Evolutionary conservation across 164 flowering plant species (phyloP).

Genomic region (Magnolia kwangsiensis): DNA sequence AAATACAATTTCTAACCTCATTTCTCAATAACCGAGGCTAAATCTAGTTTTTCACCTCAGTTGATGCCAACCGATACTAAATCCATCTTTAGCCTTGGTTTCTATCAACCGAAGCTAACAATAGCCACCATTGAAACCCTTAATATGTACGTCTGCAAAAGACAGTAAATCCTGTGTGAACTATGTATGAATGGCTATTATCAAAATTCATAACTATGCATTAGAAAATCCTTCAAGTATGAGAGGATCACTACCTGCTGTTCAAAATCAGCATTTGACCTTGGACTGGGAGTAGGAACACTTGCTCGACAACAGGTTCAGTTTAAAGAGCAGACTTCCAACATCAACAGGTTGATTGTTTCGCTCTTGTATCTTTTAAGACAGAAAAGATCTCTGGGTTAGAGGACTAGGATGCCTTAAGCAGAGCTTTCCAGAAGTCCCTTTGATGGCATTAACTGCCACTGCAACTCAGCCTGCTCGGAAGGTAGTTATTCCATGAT

Average conservation of each 20-base stretch:
- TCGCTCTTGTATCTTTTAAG: too few species aligned
- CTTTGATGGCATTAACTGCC: constrained; percentile 96
- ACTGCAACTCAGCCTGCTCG: constrained; percentile 88
- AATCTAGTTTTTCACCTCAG: too few species aligned
- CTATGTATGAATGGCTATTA: constrained; percentile 7
- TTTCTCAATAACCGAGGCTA: too few species aligned
- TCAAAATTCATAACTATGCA: constrained; percentile 6
- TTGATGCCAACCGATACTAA: too few species aligned
- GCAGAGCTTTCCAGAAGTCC: constrained; percentile 77
- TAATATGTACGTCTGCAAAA: constrained; percentile 82
- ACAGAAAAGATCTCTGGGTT: too few species aligned
- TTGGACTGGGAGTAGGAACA: constrained; percentile 68
- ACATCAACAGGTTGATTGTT: too few species aligned
- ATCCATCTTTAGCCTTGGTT: too few species aligned
- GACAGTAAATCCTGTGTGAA: constrained; percentile 4
- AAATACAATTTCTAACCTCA: too few species aligned
- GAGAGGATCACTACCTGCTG: constrained; percentile 55
- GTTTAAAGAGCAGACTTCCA: constrained; percentile 78
- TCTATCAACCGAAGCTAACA: too few species aligned
- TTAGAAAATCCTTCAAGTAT: not conserved
- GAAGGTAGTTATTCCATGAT: constrained; percentile 35
- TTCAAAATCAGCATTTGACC: constrained; percentile 84
- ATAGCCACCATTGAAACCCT: constrained; percentile 93
- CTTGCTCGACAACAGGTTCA: constrained; percentile 94
- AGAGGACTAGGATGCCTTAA: constrained; percentile 80